Conservation (phyloP, 306 rosid genomes). For the Purshia tridentata region DNA sequence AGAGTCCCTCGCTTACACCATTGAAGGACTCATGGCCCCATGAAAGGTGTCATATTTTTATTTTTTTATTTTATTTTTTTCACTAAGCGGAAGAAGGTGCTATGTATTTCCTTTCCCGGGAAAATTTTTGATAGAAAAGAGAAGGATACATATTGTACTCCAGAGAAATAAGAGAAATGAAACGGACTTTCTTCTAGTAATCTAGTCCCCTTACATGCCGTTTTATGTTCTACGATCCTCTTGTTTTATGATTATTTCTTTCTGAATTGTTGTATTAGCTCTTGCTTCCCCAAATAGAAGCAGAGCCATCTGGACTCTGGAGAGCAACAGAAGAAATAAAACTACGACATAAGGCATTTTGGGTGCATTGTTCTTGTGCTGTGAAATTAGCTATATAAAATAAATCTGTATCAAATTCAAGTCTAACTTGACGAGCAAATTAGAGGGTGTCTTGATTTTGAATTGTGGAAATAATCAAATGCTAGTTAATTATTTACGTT, state of each 20-base stretch:
- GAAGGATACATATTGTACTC: not conserved
- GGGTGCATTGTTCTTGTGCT: too few species aligned
- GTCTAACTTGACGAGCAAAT: too few species aligned
- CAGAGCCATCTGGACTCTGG: too few species aligned
- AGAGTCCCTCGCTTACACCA: conserved; percentile 54
- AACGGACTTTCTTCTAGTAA: not conserved
- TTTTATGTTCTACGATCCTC: not conserved
- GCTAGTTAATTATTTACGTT: too few species aligned
- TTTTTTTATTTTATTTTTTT: not conserved
- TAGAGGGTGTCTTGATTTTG: too few species aligned
- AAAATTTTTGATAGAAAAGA: conserved; percentile 9
- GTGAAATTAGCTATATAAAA: too few species aligned
- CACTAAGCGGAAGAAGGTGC: not conserved
- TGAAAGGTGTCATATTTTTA: conserved; percentile 23
- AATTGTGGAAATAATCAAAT: too few species aligned
- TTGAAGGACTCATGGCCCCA: conserved; percentile 65
- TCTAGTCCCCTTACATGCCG: not conserved
- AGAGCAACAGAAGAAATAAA: too few species aligned
- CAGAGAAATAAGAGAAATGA: not conserved
- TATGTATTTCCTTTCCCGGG: not conserved
- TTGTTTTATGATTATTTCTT: not conserved
- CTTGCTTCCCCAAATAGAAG: too few species aligned
- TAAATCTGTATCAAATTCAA: too few species aligned
- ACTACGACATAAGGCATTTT: too few species aligned
- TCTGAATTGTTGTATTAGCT: not conserved